phyloP scores from a whole-genome alignment of 306 rosid genomes.

The Lathyrus sativus region DNA sequence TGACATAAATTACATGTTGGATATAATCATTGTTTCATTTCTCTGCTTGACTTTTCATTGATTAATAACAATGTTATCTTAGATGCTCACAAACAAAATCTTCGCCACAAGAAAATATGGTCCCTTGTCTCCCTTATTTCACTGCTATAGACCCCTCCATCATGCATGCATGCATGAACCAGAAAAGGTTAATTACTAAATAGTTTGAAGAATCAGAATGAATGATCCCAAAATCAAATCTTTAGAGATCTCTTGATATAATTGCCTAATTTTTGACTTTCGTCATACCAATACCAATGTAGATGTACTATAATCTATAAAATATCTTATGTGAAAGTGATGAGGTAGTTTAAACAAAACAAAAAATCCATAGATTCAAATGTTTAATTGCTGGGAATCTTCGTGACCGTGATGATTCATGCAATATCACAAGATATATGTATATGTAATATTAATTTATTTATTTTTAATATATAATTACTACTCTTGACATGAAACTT shows the following conservation, averaged over 20 bases:
- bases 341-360: neutral
- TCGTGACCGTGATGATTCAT: slow-evolving; percentile 44
- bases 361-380: slow-evolving; percentile 43
- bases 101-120: slow-evolving; percentile 49
- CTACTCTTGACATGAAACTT: slow-evolving; percentile 27
- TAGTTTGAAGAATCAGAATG: slow-evolving; percentile 19
- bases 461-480: neutral
- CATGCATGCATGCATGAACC: slow-evolving; percentile 19
- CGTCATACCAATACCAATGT: slow-evolving; percentile 22
- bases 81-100: slow-evolving; percentile 54
- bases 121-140: slow-evolving; percentile 51
- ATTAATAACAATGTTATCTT: slow-evolving; percentile 50
- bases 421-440: slow-evolving; percentile 39
- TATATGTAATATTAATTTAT: slow-evolving; percentile 30
- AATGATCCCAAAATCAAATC: slow-evolving; percentile 43
- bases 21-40: slow-evolving; percentile 35
- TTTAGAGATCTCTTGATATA: slow-evolving; percentile 54
- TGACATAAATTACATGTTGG: slow-evolving; percentile 34
- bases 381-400: slow-evolving; percentile 47
- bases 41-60: slow-evolving; percentile 47
- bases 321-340: neutral
- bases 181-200: slow-evolving; percentile 32
- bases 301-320: slow-evolving; percentile 5
- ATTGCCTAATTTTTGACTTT: slow-evolving; percentile 44
- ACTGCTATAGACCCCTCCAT: slow-evolving; percentile 19